Percentiles rank a stretch among this genome's conserved stretches.
Evolutionary conservation across 2,329 filamentous ascomycete species (phyloP).

Genomic region (Exophiala oligosperma): DNA sequence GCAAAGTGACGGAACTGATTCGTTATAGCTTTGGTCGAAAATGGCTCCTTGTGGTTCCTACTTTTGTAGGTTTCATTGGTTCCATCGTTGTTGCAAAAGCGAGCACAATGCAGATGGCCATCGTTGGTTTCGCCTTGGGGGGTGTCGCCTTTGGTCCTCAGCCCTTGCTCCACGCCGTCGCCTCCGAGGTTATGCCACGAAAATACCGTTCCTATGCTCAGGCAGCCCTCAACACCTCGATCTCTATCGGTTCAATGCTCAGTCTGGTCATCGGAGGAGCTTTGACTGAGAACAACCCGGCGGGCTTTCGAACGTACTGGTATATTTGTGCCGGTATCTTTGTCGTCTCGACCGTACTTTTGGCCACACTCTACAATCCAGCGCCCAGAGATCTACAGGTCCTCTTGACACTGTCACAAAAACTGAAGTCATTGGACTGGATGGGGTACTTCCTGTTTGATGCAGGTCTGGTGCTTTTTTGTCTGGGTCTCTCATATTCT

Average conservation of each 20-base stretch:
- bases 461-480: constrained; percentile 87
- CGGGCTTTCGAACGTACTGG: constrained; percentile 14
- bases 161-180: constrained; percentile 10
- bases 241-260: constrained; percentile 1
- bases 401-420: neutral
- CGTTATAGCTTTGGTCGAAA: constrained; percentile 19
- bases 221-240: constrained; percentile 2
- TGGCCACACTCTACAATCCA: constrained; percentile 11
- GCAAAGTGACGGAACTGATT: too few relatives aligned
- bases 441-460: constrained; percentile 65
- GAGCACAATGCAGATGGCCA: constrained; percentile 2
- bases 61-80: constrained; percentile 9
- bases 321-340: constrained; percentile 13
- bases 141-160: constrained; percentile 3
- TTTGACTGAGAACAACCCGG: neutral
- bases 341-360: neutral
- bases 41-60: constrained; percentile 13
- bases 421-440: neutral
- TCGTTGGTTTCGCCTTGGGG: constrained; percentile 3
- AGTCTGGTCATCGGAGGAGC: constrained; percentile 7
- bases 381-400: constrained; percentile 7
- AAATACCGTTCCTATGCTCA: constrained; percentile 13
- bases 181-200: constrained; percentile 12
- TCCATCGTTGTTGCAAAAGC: constrained; percentile 8
- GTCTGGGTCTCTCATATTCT: constrained; percentile 73